A percentile compares a stretch with the other conserved stretches of the same genome.
Evolutionary conservation across 139 green algal genomes (phyloP).

Genomic region (Tetratostichococcus sp.): DNA sequence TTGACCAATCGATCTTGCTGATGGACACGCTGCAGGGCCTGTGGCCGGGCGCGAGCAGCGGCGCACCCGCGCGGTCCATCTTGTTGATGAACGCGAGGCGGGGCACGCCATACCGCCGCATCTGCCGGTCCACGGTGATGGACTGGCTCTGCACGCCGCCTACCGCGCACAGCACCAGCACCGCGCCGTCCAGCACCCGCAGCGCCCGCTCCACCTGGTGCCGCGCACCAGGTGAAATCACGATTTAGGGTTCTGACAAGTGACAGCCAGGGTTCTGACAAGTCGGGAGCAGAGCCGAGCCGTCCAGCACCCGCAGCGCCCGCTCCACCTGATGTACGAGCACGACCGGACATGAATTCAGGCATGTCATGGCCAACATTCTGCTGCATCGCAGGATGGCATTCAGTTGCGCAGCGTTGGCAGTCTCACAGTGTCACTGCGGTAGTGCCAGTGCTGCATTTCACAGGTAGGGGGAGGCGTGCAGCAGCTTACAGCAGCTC

Average conservation of each 20-base stretch:
- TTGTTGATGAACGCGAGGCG: slow-evolving; percentile 96
- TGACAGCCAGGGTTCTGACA: too few species aligned
- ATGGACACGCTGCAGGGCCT: too few species aligned
- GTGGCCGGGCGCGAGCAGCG: background rate
- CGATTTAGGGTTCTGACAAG: too few species aligned
- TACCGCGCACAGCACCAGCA: slow-evolving; percentile 92
- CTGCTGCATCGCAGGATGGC: too few species aligned
- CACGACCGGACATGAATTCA: too few species aligned
- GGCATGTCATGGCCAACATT: too few species aligned
- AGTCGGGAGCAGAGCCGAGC: slow-evolving; percentile 95
- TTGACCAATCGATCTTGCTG: too few species aligned
- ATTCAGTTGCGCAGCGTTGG: too few species aligned
- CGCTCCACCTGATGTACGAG: slow-evolving; percentile 92
- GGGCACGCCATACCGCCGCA: slow-evolving; percentile 89
- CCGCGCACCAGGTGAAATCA: too few species aligned
- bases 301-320: slow-evolving; percentile 93
- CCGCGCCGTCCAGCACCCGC: slow-evolving; percentile 93
- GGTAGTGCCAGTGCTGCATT: too few species aligned
- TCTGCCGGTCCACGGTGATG: slow-evolving; percentile 96
- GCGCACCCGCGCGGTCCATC: slow-evolving; percentile 67
- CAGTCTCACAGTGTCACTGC: too few species aligned
- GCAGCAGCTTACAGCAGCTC: background rate
- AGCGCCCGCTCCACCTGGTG: slow-evolving; percentile 87
- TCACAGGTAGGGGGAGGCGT: too few species aligned
- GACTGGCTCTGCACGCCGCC: slow-evolving; percentile 80